Evolutionary conservation across 352 stramenopile species (phyloP).

Genomic region (Pelagophyceae sp.): DNA sequence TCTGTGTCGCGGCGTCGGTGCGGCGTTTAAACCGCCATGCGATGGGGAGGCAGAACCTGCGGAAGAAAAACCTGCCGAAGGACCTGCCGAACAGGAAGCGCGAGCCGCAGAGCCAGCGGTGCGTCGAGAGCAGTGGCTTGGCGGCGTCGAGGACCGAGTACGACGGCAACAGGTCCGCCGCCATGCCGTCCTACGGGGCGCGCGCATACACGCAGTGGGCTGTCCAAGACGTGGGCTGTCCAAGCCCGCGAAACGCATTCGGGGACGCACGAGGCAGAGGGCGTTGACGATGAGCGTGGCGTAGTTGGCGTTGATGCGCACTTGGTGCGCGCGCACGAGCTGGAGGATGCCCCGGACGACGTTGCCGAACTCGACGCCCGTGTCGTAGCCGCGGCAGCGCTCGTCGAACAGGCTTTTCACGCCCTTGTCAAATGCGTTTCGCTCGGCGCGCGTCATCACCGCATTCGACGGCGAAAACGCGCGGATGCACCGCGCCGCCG

Average conservation of each 20-base stretch:
- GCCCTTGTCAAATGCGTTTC: slow-evolving; percentile 41
- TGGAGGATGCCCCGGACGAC: slow-evolving; percentile 48
- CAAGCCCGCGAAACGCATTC: too few relatives aligned
- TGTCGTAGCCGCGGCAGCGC: slow-evolving; percentile 50
- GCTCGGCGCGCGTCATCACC: slow-evolving; percentile 24
- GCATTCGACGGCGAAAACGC: slow-evolving; percentile 44
- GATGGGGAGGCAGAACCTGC: slow-evolving; percentile 1
- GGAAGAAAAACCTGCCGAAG: background rate
- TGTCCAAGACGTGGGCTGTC: slow-evolving; percentile 10
- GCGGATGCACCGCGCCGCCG: slow-evolving; percentile 43
- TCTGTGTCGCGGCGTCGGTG: too few relatives aligned
- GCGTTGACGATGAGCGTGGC: slow-evolving; percentile 60
- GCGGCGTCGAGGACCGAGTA: slow-evolving; percentile 47
- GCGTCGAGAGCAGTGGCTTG: slow-evolving; percentile 35
- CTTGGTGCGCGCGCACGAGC: slow-evolving; percentile 44
- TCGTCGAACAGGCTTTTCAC: slow-evolving; percentile 45
- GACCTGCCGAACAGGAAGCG: background rate
- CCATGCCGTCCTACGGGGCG: slow-evolving; percentile 53
- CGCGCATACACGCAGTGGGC: too few relatives aligned
- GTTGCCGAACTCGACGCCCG: slow-evolving; percentile 40
- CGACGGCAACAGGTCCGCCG: slow-evolving; percentile 32
- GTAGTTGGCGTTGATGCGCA: slow-evolving; percentile 57
- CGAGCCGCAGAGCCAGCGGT: slow-evolving; percentile 18
- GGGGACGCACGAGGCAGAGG: slow-evolving; percentile 55
- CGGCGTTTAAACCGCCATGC: background rate